Evolutionary conservation across 169 alveolate species (phyloP), one percentile per base, ranked within the genome.

Genomic region (Condylostoma magnum): DNA sequence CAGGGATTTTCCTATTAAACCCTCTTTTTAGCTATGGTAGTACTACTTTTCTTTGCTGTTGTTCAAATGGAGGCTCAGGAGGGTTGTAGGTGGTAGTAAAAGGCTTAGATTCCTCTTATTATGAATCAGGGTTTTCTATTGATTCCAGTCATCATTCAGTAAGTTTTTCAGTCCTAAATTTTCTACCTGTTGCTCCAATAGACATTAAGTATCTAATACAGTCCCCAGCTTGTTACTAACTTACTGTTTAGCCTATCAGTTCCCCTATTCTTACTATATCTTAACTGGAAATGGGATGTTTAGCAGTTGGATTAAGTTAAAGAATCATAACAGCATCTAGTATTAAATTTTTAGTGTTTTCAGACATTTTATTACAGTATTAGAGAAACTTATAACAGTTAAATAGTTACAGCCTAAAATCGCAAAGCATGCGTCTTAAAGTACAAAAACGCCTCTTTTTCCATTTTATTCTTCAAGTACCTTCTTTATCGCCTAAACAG

Each of bases 251-350:
- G 15, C 69, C 69, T 12, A 57, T 57, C 28, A 57, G 27, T 20
- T 57, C 69, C 4, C 53, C 69, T 27, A 57, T 36, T 31, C 69
- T 18, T 28, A 28, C 18, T 27, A 57, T 57, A 30, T 57, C 69
- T 0, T 34, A 20, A 34, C 37, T 57, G n/a, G 69, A 57, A 33
- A 57, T 31, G 6, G 69, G 31, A 20, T 51, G 1, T 5, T 25
- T 28, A n/a, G 31, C 69, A 5, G 69, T 20, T 2, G 69, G 69
- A 6, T 57, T 57, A 4, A 57, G n/a, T 34, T 57, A 47, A 34
- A 57, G 37, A 15, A 51, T 51, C n/a, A 20, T 12, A 28, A 57
- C 27, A 57, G 69, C 69, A n/a, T 57, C 69, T 27, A 15, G n/a
- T 31, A 57, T 31, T 6, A 57, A 31, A 6, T 25, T 31, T 27